Evolutionary conservation across 345 rosid species (phyloP), one percentile per base, ranked within the genome.

Genomic region (Eucalyptus cloeziana): DNA sequence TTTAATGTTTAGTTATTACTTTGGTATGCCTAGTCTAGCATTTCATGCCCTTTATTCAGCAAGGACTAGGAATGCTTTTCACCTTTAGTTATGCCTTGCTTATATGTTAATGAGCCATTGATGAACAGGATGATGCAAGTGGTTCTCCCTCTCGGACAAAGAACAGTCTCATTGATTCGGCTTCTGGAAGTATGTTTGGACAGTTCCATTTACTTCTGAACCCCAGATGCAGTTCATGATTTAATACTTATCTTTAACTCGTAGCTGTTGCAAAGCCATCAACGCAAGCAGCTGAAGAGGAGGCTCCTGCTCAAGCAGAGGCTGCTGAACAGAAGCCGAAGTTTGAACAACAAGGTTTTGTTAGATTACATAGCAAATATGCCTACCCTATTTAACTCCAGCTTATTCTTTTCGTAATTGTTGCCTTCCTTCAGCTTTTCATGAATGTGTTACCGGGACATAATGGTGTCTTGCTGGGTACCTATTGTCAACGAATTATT

Each of bases 311-410:
- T 87, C 99, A 97, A 94, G 97, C 98, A 49, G 99, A 98, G 93
- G 99, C 99, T 89, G 94, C 98, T 89, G 99, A 98, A 91, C 96
- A 99, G 99, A 97, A 98, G 92, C 97, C 96, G 88, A 93, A 95
- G 96, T 98, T 93, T 90, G 99, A 97, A 86, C 93, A 25, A 87
- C 95, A 93, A 96, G 99, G 99, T 98, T 89, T 64, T 64, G 37
- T 64, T 8, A n/a, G 21, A 64, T n/a, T 64, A n/a, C 76, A n/a
- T 64, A 64, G 76, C 19, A 64, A 64, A n/a, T 14, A n/a, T 64
- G 76, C 76, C 40, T 12, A 3, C n/a, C 14, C 67, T 10, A 60
- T 60, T 27, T n/a, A 64, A n/a, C 21, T 64, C 76, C 7, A 64
- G 76, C 17, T n/a, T n/a, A n/a, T 64, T n/a, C 76, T 14, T 64